Evolutionary conservation across 371 early-diverging fungal species (phyloP).

Genomic region (Blastocladiella emersonii): DNA sequence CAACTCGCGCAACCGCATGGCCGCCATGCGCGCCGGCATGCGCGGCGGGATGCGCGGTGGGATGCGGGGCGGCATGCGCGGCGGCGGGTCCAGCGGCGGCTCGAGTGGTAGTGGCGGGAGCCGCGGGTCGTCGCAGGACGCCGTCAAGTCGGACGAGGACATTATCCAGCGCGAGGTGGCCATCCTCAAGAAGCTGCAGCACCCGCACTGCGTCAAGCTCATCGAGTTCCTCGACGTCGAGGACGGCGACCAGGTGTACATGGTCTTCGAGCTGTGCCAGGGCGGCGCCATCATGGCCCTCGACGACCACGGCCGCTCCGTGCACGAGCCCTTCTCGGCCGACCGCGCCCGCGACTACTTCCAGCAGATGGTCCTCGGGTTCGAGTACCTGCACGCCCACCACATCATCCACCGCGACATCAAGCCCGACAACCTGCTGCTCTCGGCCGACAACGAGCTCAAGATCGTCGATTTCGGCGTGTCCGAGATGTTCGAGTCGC

Average conservation of each 20-base stretch:
- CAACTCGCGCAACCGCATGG: background rate
- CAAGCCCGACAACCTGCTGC: constrained; percentile 96
- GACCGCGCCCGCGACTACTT: constrained; percentile 46
- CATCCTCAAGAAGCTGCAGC: constrained; percentile 82
- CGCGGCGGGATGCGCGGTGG: background rate
- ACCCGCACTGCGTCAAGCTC: constrained; percentile 63
- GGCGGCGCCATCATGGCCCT: constrained; percentile 13
- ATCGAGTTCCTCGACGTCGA: constrained; percentile 83
- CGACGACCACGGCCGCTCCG: background rate
- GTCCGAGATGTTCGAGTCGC: constrained; percentile 22
- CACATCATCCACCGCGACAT: constrained; percentile 42
- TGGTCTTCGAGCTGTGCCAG: constrained; percentile 72
- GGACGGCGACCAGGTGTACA: constrained; percentile 55
- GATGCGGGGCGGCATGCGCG: background rate
- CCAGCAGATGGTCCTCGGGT: constrained; percentile 74
- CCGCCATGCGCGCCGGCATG: background rate
- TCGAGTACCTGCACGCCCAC: constrained; percentile 59
- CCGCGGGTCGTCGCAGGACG: too few species aligned
- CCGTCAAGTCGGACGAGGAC: background rate
- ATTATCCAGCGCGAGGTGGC: constrained; percentile 63
- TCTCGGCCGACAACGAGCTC: constrained; percentile 64
- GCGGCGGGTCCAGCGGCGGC: too few species aligned
- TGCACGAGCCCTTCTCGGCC: constrained; percentile 3
- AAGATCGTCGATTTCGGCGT: constrained; percentile 99
- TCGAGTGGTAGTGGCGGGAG: too few species aligned